These are phyloP conservation scores for Aurinia saxatilis DNA, from an alignment of 345 rosid genomes.

Conservation along the genomic window DNA sequence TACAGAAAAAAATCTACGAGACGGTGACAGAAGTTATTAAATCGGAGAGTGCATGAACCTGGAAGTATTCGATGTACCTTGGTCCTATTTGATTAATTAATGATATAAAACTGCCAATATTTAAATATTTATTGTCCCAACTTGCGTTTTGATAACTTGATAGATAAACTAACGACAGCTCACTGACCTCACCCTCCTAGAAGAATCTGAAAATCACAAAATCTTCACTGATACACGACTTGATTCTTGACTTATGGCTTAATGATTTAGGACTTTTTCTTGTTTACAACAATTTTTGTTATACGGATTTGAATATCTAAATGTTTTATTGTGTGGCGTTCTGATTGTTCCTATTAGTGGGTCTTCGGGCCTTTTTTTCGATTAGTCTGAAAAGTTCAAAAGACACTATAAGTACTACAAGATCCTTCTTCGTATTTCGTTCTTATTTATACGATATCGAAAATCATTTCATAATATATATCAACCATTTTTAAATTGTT, in stretches of 20 bases:
- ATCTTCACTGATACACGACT: background rate
- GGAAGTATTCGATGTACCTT: conserved; percentile 19
- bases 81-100: background rate
- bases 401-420: no score
- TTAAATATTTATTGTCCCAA: conserved; percentile 10
- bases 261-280: background rate
- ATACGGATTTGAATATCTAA: no score
- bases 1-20: conserved; percentile 7
- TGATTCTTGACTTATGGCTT: background rate
- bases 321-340: no score
- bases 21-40: background rate
- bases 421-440: no score
- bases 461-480: no score
- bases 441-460: no score
- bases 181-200: background rate
- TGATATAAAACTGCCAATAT: background rate
- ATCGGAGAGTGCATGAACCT: conserved; percentile 18
- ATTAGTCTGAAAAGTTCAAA: no score
- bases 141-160: conserved; percentile 21
- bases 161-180: conserved; percentile 12
- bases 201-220: conserved; percentile 1
- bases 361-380: no score
- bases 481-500: no score
- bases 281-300: no score
- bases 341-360: no score